Evolutionary conservation across 2,329 filamentous ascomycete species (phyloP).

Genomic region (Corinectria fuckeliana): DNA sequence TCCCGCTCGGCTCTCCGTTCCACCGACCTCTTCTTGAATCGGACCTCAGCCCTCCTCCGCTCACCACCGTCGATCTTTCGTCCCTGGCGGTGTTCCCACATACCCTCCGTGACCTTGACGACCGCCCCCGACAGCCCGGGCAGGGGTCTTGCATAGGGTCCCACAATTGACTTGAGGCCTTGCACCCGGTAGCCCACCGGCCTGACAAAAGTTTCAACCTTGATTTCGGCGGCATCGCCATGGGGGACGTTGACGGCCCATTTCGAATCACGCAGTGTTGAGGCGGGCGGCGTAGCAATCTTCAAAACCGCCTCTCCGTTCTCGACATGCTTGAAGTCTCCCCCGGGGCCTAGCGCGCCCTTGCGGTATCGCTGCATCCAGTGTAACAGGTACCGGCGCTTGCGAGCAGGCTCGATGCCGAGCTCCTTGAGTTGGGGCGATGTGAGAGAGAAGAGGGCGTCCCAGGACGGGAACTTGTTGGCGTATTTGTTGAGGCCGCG

Average conservation of each 20-base stretch:
- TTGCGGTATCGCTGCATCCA: conserved; percentile 87
- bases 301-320: conserved; percentile 60
- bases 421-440: conserved; percentile 80
- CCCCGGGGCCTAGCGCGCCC: conserved; percentile 80
- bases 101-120: conserved; percentile 78
- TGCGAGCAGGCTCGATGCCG: conserved; percentile 85
- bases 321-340: conserved; percentile 77
- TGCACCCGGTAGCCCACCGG: conserved; percentile 66
- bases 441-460: conserved; percentile 82
- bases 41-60: conserved; percentile 82
- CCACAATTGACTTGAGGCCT: conserved; percentile 72
- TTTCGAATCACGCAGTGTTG: conserved; percentile 52
- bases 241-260: conserved; percentile 63
- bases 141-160: conserved; percentile 74
- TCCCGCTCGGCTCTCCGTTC: conserved; percentile 75
- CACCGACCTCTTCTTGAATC: conserved; percentile 82
- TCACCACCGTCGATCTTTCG: conserved; percentile 97
- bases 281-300: conserved; percentile 50
- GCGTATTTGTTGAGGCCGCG: conserved; percentile 83
- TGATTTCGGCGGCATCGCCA: conserved; percentile 43
- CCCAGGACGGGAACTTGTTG: conserved; percentile 89
- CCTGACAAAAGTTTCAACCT: conserved; percentile 32
- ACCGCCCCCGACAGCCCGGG: conserved; percentile 69
- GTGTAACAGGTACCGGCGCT: conserved; percentile 81
- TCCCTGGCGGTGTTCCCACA: conserved; percentile 90